These are phyloP conservation scores for Sclerotiophoma versabilis DNA, from an alignment of 2,329 filamentous ascomycete genomes.

Conservation along the genomic window DNA sequence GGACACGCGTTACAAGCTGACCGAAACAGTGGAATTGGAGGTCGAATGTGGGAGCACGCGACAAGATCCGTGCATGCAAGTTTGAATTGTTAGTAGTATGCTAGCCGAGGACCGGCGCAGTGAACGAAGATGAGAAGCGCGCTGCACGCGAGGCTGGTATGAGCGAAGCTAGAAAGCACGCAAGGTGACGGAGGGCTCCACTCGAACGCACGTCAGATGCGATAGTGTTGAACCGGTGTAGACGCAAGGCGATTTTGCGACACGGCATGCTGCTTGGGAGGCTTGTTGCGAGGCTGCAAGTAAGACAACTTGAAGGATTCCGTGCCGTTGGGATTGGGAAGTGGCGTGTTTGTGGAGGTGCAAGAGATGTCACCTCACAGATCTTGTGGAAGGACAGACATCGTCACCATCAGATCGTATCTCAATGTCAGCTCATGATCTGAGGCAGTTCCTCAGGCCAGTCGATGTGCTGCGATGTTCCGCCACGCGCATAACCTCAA, in stretches of 20 bases:
- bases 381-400: neutral
- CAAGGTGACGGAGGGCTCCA: constrained; percentile 5
- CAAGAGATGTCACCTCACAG: neutral
- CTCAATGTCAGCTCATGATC: neutral
- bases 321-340: neutral
- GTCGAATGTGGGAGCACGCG: neutral
- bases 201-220: constrained; percentile 2
- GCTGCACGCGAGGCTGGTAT: neutral
- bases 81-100: neutral
- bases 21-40: neutral
- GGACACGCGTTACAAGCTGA: neutral
- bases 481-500: neutral
- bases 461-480: neutral
- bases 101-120: neutral
- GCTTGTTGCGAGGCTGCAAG: neutral
- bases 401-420: neutral
- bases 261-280: neutral
- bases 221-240: neutral
- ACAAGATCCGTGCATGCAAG: neutral
- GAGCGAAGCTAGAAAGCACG: neutral
- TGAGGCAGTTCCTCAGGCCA: neutral
- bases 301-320: neutral
- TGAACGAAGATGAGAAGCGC: neutral
- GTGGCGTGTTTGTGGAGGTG: neutral
- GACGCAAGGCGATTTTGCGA: neutral